Evolutionary conservation across 2,329 filamentous ascomycete species (phyloP).

Genomic region (Neoscytalidium dimidiatum): DNA sequence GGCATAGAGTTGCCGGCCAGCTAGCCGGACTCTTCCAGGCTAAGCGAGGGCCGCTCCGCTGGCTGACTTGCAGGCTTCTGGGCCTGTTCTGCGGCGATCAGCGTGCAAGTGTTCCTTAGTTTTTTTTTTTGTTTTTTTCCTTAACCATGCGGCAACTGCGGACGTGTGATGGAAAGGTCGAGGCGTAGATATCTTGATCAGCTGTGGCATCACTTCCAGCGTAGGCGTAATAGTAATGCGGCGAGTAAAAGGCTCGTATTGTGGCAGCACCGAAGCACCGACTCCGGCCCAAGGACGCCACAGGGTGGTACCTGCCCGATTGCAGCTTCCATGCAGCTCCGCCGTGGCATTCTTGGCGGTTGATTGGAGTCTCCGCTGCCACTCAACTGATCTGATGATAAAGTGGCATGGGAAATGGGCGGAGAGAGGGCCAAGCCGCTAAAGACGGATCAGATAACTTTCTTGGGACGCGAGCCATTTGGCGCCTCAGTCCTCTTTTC

Average conservation of each 20-base stretch:
- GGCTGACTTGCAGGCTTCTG: no score
- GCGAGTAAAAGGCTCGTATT: neutral
- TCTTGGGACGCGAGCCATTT: neutral
- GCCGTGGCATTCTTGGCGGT: neutral
- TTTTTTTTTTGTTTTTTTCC: no score
- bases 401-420: neutral
- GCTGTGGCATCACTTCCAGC: neutral
- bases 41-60: no score
- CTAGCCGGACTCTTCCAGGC: no score
- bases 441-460: constrained; percentile 12
- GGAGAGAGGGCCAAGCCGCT: neutral
- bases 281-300: no score
- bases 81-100: no score
- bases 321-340: neutral
- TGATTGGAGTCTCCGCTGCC: no score
- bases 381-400: neutral
- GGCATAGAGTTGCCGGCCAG: no score
- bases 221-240: neutral
- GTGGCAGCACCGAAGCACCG: no score
- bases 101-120: no score
- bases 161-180: neutral
- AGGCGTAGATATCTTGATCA: neutral
- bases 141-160: neutral
- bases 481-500: no score
- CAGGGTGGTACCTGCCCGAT: neutral